phyloP scores from a whole-genome alignment of 75 land plant species.

The Pinus taeda region DNA sequence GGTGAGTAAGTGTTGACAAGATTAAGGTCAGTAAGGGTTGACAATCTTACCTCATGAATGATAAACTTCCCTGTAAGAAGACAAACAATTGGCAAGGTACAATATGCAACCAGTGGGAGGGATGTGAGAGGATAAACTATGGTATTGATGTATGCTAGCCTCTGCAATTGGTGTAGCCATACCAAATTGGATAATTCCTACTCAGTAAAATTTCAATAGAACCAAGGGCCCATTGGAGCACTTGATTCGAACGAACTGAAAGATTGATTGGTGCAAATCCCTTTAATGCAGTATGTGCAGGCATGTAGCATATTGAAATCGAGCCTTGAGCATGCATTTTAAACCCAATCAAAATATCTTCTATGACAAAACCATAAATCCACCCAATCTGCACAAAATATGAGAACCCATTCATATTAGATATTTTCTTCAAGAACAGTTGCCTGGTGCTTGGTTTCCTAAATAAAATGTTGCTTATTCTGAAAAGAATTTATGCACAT shows the following conservation, averaged over 20 bases:
- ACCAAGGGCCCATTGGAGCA: conserved; percentile 87
- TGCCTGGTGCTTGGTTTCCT: not conserved
- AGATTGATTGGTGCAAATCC: conserved; percentile 93
- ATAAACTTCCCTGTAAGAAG: conserved; percentile 85
- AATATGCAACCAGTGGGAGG: conserved; percentile 72
- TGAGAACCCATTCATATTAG: not conserved
- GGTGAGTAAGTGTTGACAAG: not conserved
- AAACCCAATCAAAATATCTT: conserved; percentile 90
- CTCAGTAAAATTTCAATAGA: conserved; percentile 87
- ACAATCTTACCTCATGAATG: conserved; percentile 63
- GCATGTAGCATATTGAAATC: conserved; percentile 89
- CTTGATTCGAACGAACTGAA: conserved; percentile 85
- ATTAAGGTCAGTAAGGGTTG: not conserved
- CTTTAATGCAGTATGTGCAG: conserved; percentile 77
- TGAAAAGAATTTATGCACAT: not conserved
- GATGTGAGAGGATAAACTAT: conserved; percentile 85
- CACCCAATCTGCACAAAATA: conserved; percentile 67
- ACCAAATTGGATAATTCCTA: conserved; percentile 90
- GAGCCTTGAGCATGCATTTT: conserved; percentile 91
- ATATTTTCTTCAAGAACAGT: not conserved
- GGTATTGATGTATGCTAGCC: conserved; percentile 84
- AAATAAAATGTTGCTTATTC: not conserved
- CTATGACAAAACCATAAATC: conserved; percentile 90
- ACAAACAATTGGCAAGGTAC: conserved; percentile 73
- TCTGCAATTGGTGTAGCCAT: conserved; percentile 81